phyloP scores from a whole-genome alignment of 371 early-diverging fungal species.

The Rhizopus arrhizus region DNA sequence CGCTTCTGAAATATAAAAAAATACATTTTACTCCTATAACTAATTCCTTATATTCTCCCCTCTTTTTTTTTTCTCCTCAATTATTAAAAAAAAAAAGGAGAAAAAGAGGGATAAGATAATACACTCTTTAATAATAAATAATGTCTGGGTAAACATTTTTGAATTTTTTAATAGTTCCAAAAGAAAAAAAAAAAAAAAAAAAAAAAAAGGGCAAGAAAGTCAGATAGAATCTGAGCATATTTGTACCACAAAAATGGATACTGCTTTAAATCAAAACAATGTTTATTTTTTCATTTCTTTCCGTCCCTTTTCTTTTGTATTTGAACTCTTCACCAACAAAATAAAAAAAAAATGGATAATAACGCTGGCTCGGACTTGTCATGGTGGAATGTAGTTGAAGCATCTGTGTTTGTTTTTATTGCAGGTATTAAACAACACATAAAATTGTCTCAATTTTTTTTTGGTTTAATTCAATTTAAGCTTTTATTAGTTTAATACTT shows the following conservation, averaged over 20 bases:
- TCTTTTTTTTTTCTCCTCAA: not conserved
- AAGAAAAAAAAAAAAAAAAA: too few species aligned
- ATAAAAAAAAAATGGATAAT: conserved; percentile 1
- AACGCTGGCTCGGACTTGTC: conserved; percentile 22
- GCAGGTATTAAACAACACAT: conserved; percentile 31
- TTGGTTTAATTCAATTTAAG: conserved; percentile 18
- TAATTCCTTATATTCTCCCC: not conserved
- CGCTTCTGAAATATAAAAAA: conserved; percentile 19
- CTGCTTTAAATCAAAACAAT: too few species aligned
- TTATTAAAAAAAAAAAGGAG: not conserved
- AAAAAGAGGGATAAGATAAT: not conserved
- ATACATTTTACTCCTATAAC: not conserved
- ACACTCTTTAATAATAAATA: too few species aligned
- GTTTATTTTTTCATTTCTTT: too few species aligned
- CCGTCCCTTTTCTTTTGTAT: too few species aligned
- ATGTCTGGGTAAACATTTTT: too few species aligned
- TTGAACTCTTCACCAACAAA: conserved; percentile 27
- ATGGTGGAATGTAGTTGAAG: conserved; percentile 46
- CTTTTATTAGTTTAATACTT: conserved; percentile 35
- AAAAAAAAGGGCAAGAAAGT: too few species aligned
- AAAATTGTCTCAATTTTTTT: not conserved
- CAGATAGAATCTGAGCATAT: too few species aligned
- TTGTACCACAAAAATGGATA: too few species aligned
- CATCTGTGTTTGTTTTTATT: conserved; percentile 39
- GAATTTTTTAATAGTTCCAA: too few species aligned